Percentiles rank a stretch among this genome's conserved stretches.
Evolutionary conservation across 805 yeast species (phyloP).

Genomic region (Schizosaccharomyces osmophilus): DNA sequence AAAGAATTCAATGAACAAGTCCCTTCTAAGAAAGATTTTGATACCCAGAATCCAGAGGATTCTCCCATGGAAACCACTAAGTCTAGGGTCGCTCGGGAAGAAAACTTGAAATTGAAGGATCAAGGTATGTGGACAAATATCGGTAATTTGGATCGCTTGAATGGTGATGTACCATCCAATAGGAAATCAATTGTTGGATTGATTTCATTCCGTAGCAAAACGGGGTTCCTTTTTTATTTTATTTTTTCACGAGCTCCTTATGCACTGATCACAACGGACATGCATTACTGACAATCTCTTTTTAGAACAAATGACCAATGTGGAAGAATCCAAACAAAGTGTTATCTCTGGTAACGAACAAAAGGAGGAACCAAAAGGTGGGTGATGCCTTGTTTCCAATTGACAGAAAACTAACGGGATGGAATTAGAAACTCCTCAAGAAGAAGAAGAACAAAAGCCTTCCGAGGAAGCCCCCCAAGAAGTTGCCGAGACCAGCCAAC

Average conservation of each 20-base stretch:
- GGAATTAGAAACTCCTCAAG: neutral
- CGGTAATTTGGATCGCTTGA: too few species aligned
- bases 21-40: neutral
- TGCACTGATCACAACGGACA: too few species aligned
- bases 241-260: too few species aligned
- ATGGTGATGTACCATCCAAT: too few species aligned
- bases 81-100: neutral
- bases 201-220: too few species aligned
- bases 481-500: neutral
- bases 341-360: neutral
- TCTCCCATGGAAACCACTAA: neutral
- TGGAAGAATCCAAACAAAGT: neutral
- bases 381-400: neutral
- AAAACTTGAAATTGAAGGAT: neutral
- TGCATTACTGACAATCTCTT: too few species aligned
- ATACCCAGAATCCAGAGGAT: neutral
- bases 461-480: neutral
- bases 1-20: neutral
- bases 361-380: neutral
- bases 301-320: neutral
- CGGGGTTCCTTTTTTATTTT: too few species aligned
- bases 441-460: neutral
- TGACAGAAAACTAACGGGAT: too few species aligned
- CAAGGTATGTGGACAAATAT: neutral
- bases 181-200: too few species aligned